These are phyloP conservation scores for Camellia sinensis DNA, from an alignment of 148 eudicot species.

Conservation along the genomic window DNA sequence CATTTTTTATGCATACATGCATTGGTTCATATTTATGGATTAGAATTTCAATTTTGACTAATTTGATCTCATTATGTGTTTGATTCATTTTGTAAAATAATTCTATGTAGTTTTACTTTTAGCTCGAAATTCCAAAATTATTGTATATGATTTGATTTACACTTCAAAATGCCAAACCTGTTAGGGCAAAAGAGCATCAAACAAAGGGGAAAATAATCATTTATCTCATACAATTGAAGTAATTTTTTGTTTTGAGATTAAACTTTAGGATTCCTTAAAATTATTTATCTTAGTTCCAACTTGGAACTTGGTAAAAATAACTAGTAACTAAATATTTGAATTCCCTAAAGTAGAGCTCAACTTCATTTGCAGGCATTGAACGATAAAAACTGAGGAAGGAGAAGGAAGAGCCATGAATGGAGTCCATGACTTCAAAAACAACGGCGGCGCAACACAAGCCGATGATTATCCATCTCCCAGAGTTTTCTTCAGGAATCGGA, in stretches of 20 bases:
- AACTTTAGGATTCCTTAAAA: no score
- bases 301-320: not conserved
- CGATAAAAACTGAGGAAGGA: not conserved
- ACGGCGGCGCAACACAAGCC: not conserved
- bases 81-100: not conserved
- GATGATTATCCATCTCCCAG: constrained; percentile 3
- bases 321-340: not conserved
- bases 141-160: not conserved
- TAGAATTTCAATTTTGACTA: not conserved
- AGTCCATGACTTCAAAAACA: not conserved
- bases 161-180: not conserved
- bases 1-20: not conserved
- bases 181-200: not conserved
- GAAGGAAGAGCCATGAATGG: not conserved
- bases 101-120: not conserved
- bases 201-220: not conserved
- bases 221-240: no score
- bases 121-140: not conserved
- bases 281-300: no score
- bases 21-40: not conserved
- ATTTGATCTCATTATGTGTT: no score
- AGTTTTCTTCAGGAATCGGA: not conserved
- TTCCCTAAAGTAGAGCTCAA: not conserved
- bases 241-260: no score
- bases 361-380: constrained; percentile 9